Evolutionary conservation across 805 yeast species (phyloP), one percentile per base, ranked within the genome.

Genomic region (Nakazawaea holstii): DNA sequence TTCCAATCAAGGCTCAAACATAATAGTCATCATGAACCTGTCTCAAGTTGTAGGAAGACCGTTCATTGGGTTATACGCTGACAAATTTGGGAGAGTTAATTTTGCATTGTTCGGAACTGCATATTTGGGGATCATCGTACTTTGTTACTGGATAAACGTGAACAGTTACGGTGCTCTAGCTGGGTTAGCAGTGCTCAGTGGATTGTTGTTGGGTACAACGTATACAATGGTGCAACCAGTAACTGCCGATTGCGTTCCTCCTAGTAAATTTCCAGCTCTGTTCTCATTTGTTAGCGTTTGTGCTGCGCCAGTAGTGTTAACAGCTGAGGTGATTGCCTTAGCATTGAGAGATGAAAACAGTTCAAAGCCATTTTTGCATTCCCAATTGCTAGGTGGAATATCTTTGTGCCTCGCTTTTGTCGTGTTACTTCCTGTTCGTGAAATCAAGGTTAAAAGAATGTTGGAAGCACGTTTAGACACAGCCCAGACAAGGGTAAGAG

Each of bases 311-410:
- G 59, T 68, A 20, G 51, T 56, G 41, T 39, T 61, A 41, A 52
- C 58, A 35, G 52, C 61, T 20, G 69, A 64, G 49, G 61, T 60
- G 33, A 60, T 59, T 11, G 66, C 64, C 0, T 50, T 64, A 44
- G 53, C 53, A 13, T 45, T 64, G 42, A 46, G 65, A 40, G 49
- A 56, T 14, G 35, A 43, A 17, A n/a, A 31, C 2, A 31, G 49
- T 5, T 5, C 54, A 2, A 55, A 45, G 17, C 86, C 87, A 2
- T 83, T 75, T 53, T 61, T 76, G 32, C 73, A 82, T 53, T 71
- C 84, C 1, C 88, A 82, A 55, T 68, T 81, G 1, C 81, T 80
- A 58, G 73, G 80, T 4, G 88, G 86, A 2, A 55, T 66, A 32
- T 60, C 75, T 40, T 75, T 73, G 52, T 56, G 73, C n/a, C 61